Evolutionary conservation across 148 eudicot genomes (phyloP).

Genomic region (Beta vulgaris): DNA sequence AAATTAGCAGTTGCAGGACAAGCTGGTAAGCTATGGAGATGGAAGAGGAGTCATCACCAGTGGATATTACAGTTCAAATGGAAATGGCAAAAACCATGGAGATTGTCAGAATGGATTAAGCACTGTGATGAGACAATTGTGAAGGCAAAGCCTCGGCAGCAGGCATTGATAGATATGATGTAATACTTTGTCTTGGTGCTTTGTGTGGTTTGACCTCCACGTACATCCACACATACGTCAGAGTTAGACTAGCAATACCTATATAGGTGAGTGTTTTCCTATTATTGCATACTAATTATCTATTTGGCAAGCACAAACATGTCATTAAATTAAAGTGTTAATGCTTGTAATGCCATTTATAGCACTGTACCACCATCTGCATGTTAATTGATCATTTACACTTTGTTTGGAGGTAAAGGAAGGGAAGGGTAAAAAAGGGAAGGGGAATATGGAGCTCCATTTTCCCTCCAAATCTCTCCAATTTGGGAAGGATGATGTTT

Average conservation of each 20-base stretch:
- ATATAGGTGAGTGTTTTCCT: slow-evolving; percentile 43
- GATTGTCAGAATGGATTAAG: slow-evolving; percentile 90
- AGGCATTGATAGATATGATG: slow-evolving; percentile 58
- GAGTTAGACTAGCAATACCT: slow-evolving; percentile 33
- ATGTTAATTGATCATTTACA: not conserved
- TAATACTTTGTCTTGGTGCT: slow-evolving; percentile 30
- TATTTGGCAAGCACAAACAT: not conserved
- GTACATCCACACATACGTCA: slow-evolving; percentile 36
- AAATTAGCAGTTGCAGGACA: slow-evolving; percentile 81
- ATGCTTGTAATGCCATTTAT: not conserved
- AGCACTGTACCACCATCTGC: not conserved
- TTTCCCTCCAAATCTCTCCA: too few species aligned
- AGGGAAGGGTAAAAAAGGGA: too few species aligned
- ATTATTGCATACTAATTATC: not conserved
- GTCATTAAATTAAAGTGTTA: not conserved
- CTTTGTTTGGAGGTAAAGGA: too few species aligned
- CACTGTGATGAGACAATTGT: slow-evolving; percentile 94
- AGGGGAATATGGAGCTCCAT: too few species aligned
- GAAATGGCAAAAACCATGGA: slow-evolving; percentile 99
- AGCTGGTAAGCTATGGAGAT: slow-evolving; percentile 93
- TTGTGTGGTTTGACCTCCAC: slow-evolving; percentile 33
- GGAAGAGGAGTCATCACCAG: slow-evolving; percentile 99
- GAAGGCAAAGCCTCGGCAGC: slow-evolving; percentile 76
- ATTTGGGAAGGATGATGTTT: too few species aligned
- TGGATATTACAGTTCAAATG: slow-evolving; percentile 97